Evolutionary conservation across 2,329 filamentous ascomycete species (phyloP).

Genomic region (Mollisia scopiformis): DNA sequence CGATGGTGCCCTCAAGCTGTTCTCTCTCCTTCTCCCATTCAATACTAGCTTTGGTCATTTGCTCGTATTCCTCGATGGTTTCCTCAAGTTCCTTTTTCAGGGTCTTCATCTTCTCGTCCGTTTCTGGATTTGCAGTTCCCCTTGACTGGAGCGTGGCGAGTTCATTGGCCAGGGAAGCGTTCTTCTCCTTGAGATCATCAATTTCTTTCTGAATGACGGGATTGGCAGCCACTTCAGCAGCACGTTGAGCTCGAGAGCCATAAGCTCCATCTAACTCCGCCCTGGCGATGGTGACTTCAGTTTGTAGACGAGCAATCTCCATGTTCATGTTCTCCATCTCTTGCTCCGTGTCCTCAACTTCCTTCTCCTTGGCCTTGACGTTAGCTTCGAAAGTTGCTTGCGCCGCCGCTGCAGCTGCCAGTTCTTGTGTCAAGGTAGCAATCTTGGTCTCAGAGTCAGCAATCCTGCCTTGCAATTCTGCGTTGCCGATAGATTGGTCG

Average conservation of each 20-base stretch:
- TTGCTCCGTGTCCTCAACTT: conserved; percentile 42
- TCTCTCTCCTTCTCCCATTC: conserved; percentile 74
- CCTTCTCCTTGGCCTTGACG: conserved; percentile 28
- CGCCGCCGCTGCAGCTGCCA: conserved; percentile 29
- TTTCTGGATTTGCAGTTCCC: conserved; percentile 10
- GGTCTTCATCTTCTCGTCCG: conserved; percentile 43
- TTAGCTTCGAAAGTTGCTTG: conserved; percentile 22
- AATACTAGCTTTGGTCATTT: conserved; percentile 69
- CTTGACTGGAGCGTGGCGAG: conserved; percentile 30
- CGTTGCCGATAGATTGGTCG: conserved; percentile 30
- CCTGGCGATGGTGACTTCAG: conserved; percentile 85
- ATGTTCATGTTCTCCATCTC: conserved; percentile 60
- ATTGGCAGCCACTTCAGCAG: conserved; percentile 64
- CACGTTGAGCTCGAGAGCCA: conserved; percentile 71
- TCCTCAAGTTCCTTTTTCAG: conserved; percentile 69
- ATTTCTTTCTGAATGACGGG: conserved; percentile 62
- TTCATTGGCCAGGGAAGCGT: conserved; percentile 36
- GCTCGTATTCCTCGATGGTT: conserved; percentile 71
- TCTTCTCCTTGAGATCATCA: conserved; percentile 54
- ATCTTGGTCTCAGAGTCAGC: conserved; percentile 33
- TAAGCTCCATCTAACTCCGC: conserved; percentile 96
- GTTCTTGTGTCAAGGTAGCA: conserved; percentile 25
- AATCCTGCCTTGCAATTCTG: conserved; percentile 33
- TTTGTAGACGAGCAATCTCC: conserved; percentile 67
- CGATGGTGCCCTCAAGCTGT: conserved; percentile 63